A percentile compares a stretch with the other conserved stretches of the same genome.
Conservation (phyloP, 78 protist species). For the Paratrimastix pyriformis region DNA sequence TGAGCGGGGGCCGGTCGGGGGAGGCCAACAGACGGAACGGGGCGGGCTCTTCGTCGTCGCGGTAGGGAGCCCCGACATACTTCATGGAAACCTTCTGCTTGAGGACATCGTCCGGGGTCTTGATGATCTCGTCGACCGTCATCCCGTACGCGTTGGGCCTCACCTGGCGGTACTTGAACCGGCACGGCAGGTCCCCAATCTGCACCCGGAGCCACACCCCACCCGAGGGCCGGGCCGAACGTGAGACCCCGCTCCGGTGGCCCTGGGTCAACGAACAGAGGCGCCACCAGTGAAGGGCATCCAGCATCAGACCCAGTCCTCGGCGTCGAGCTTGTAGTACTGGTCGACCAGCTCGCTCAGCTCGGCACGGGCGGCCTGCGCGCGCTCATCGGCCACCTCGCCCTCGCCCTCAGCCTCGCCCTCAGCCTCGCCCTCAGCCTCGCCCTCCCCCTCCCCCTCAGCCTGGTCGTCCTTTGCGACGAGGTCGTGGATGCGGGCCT, state of each 20-base stretch:
- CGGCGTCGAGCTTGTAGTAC: constrained; percentile 14
- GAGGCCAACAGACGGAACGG: too few species aligned
- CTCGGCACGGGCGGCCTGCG: too few species aligned
- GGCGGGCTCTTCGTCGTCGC: constrained; percentile 4
- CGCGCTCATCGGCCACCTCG: too few species aligned
- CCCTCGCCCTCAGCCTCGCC: too few species aligned
- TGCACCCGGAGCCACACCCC: background rate
- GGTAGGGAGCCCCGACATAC: constrained; percentile 22
- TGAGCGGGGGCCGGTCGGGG: too few species aligned
- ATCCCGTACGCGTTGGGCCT: constrained; percentile 33
- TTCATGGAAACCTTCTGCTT: constrained; percentile 28
- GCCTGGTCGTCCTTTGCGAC: too few species aligned
- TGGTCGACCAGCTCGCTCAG: constrained; percentile 16
- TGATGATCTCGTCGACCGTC: constrained; percentile 16
- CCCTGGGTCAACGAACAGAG: too few species aligned
- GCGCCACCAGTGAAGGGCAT: too few species aligned
- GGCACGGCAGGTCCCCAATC: constrained; percentile 35
- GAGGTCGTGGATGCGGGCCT: too few species aligned
- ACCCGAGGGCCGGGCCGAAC: background rate
- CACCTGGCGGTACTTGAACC: constrained; percentile 52
- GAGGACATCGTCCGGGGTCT: constrained; percentile 40
- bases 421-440: too few species aligned
- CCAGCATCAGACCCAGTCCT: constrained; percentile 27
- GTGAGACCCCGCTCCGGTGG: too few species aligned
- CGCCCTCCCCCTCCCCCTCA: too few species aligned